Conservation (phyloP, 83 land plant species). For the Diphasiastrum complanatum region DNA sequence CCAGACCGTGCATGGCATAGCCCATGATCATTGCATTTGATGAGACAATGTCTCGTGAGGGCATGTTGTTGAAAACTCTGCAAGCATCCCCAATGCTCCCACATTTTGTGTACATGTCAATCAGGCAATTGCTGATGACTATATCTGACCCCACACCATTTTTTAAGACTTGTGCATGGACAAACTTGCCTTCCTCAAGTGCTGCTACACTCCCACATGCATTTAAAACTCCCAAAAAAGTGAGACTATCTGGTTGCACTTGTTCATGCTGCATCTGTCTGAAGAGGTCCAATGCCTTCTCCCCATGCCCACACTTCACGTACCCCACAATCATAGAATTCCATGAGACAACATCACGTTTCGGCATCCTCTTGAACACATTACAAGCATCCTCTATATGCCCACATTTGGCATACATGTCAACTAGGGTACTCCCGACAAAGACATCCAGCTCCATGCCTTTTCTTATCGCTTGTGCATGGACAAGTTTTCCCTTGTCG, state of each 20-base stretch:
- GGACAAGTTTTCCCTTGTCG: no score
- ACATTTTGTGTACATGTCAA: neutral
- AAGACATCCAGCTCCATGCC: no score
- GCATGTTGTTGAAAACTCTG: neutral
- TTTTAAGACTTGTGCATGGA: neutral
- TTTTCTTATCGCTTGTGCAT: no score
- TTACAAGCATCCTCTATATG: no score
- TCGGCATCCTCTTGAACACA: no score
- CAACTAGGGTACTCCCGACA: no score
- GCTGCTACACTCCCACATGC: neutral
- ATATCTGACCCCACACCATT: neutral
- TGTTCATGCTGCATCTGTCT: neutral
- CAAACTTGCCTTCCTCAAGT: neutral
- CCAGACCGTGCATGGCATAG: neutral
- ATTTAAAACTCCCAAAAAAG: neutral
- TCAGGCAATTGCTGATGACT: neutral
- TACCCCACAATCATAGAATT: no score
- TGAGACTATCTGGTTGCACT: neutral
- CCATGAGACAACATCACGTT: no score
- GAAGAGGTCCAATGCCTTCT: neutral
- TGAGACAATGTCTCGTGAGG: neutral
- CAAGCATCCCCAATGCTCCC: neutral
- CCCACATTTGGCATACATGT: no score
- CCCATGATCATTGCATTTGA: conserved; percentile 6
- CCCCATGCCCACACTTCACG: no score